Conservation (phyloP, 169 alveolate genomes). For the Plasmodium vinckei region DNA sequence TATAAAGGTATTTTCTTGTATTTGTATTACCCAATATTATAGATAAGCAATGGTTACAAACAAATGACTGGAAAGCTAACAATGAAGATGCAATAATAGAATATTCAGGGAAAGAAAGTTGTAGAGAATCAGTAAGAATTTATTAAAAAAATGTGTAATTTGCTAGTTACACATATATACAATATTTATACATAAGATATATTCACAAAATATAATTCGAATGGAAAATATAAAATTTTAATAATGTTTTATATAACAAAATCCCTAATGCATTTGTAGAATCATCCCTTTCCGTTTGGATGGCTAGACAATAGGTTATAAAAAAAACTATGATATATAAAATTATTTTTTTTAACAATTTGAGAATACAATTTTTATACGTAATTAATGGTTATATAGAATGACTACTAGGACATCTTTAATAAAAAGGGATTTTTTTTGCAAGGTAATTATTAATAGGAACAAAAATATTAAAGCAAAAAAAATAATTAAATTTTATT, state of each 20-base stretch:
- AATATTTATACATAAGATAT: neutral
- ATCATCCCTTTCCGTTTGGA: constrained; percentile 75
- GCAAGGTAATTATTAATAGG: constrained; percentile 37
- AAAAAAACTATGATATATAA: too few species aligned
- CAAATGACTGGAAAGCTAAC: constrained; percentile 34
- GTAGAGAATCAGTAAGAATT: constrained; percentile 62
- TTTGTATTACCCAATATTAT: neutral
- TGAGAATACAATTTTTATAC: too few species aligned
- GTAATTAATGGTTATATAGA: constrained; percentile 12
- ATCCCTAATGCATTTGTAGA: constrained; percentile 2
- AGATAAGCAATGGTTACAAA: constrained; percentile 67
- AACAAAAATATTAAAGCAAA: neutral
- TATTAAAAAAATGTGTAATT: neutral
- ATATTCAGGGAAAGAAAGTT: constrained; percentile 52
- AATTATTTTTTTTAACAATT: too few species aligned
- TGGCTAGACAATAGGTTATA: constrained; percentile 74
- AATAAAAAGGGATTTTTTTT: constrained; percentile 68
- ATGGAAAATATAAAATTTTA: too few species aligned
- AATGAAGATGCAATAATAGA: constrained; percentile 73
- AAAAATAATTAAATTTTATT: neutral
- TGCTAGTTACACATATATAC: neutral
- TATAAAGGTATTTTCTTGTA: neutral
- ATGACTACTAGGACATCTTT: constrained; percentile 70
- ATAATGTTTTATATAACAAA: too few species aligned
- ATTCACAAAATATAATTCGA: too few species aligned